Percentiles rank a stretch among this genome's conserved stretches.
Evolutionary conservation across 305 asterid species (phyloP).

Genomic region (Fraxinus dipetala): DNA sequence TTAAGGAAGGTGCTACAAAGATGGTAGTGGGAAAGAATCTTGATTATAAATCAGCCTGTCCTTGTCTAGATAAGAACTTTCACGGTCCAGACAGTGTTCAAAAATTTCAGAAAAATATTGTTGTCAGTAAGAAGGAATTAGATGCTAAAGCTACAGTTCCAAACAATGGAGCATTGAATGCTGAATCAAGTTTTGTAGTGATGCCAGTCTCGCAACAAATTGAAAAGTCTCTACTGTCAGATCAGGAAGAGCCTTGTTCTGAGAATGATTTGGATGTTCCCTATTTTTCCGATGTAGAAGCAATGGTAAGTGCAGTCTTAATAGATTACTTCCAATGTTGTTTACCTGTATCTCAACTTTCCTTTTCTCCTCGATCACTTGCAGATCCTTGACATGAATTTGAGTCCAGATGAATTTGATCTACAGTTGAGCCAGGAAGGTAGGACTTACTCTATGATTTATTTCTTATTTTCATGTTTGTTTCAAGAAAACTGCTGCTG

Average conservation of each 20-base stretch:
- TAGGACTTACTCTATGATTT: constrained; percentile 26
- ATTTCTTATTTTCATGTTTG: constrained; percentile 8
- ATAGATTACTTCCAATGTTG: constrained; percentile 11
- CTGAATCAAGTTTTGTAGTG: constrained; percentile 20
- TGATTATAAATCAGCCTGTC: constrained; percentile 17
- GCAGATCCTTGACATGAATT: constrained; percentile 83
- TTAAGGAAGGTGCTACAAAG: constrained; percentile 22
- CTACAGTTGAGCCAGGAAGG: constrained; percentile 46
- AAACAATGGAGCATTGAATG: constrained; percentile 25
- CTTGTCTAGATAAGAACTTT: constrained; percentile 24
- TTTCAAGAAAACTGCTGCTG: constrained; percentile 4
- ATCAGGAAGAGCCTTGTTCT: constrained; percentile 39
- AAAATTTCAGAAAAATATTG: constrained; percentile 26
- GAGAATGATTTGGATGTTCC: constrained; percentile 57
- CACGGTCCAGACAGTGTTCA: constrained; percentile 23
- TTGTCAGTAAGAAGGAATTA: constrained; percentile 20
- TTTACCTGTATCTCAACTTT: constrained; percentile 18
- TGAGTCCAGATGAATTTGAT: constrained; percentile 56
- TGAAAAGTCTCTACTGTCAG: constrained; percentile 28
- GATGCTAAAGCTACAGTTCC: constrained; percentile 23
- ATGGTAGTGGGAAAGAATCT: constrained; percentile 29
- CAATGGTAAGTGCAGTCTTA: constrained; percentile 48
- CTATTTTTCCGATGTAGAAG: constrained; percentile 65
- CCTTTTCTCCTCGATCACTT: constrained; percentile 17
- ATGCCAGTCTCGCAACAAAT: constrained; percentile 12